Evolutionary conservation across 176 grass and related monocot species (phyloP).

Genomic region (Paspalum vaginatum): DNA sequence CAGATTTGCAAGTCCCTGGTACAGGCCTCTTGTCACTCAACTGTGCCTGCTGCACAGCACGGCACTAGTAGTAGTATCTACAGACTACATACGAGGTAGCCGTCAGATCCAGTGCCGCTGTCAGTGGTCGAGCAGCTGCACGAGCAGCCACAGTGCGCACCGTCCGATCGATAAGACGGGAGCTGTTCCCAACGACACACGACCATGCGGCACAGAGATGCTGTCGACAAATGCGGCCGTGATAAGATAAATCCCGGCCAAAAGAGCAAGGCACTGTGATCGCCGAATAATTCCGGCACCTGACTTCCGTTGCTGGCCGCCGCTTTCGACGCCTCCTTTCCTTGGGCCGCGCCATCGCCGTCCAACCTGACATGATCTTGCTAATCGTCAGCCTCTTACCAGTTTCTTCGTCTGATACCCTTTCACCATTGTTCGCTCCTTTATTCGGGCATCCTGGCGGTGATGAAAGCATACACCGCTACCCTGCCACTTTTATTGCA

Average conservation of each 20-base stretch:
- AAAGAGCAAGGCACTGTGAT: neutral
- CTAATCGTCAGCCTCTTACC: neutral
- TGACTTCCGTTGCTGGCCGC: conserved; percentile 22
- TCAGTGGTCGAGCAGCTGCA: neutral
- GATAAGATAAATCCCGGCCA: neutral
- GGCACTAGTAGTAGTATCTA: neutral
- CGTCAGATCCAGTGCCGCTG: neutral
- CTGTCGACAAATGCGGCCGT: neutral
- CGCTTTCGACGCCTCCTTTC: neutral
- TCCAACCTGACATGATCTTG: neutral
- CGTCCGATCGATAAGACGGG: neutral
- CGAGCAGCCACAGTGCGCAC: neutral
- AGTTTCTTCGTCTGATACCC: too few species aligned
- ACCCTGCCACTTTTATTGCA: neutral
- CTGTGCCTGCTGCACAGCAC: neutral
- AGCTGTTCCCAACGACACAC: neutral
- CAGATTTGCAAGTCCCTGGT: neutral
- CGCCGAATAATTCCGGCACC: conserved; percentile 6
- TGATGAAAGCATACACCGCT: neutral
- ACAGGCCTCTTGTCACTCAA: neutral
- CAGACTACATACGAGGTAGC: neutral
- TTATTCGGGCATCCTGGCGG: neutral
- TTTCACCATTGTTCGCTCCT: neutral
- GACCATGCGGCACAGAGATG: neutral
- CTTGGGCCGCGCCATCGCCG: neutral